A percentile compares a stretch with the other conserved stretches of the same genome.
These are phyloP conservation scores for Solanum hybrid DNA, from an alignment of 305 asterid genomes.

Conservation along the genomic window DNA sequence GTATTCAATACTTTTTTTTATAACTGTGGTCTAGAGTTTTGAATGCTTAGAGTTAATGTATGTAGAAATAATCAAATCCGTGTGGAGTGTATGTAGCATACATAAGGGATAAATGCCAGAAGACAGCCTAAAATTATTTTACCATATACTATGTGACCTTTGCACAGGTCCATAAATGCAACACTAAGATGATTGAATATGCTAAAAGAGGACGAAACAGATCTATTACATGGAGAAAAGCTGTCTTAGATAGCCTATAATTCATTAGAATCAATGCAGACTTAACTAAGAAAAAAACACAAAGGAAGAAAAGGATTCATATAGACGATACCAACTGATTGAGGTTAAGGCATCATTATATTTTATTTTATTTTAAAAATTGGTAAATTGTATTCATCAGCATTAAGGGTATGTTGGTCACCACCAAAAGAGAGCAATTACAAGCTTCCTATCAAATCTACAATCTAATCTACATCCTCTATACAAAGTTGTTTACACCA, in stretches of 20 bases:
- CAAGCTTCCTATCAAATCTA: neutral
- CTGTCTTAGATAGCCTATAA: neutral
- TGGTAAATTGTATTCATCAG: neutral
- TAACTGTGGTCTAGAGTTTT: neutral
- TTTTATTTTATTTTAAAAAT: neutral
- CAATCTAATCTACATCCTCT: neutral
- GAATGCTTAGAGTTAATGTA: neutral
- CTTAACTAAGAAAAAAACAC: neutral
- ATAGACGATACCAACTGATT: neutral
- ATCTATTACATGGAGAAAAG: neutral
- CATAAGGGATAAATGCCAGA: neutral
- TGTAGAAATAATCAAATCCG: neutral
- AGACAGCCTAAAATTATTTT: neutral
- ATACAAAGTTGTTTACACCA: neutral
- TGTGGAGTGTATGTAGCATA: neutral
- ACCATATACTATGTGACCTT: neutral
- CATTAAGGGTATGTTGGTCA: neutral
- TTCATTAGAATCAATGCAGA: neutral
- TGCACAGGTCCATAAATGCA: neutral
- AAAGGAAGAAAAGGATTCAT: neutral
- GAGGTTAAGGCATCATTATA: neutral
- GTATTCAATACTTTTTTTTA: neutral
- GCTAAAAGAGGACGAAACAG: neutral
- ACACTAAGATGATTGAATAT: neutral
- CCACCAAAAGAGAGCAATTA: neutral